Evolutionary conservation across 2,329 filamentous ascomycete species (phyloP).

Genomic region (Dendrostoma leiphaemia): DNA sequence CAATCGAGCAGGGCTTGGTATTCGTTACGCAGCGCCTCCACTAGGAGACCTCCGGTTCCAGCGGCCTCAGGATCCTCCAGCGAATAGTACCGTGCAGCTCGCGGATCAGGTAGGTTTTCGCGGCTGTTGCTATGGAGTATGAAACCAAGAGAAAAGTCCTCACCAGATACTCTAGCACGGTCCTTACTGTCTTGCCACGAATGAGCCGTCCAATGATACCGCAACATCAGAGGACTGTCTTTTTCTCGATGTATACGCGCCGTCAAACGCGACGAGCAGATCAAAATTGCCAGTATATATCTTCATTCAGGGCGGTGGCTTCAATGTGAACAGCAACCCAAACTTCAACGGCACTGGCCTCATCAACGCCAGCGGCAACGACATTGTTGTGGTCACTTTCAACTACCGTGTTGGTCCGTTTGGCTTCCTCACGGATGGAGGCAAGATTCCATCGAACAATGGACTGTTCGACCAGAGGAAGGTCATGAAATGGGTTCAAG

Average conservation of each 20-base stretch:
- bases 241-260: slow-evolving; percentile 63
- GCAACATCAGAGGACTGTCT: slow-evolving; percentile 63
- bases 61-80: slow-evolving; percentile 60
- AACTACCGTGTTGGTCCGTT: slow-evolving; percentile 76
- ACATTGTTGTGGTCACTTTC: slow-evolving; percentile 68
- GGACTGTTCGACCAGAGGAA: slow-evolving; percentile 70
- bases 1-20: slow-evolving; percentile 54
- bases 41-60: slow-evolving; percentile 63
- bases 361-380: slow-evolving; percentile 52
- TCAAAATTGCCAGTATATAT: slow-evolving; percentile 31
- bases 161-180: slow-evolving; percentile 22
- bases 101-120: slow-evolving; percentile 46
- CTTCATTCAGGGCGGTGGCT: slow-evolving; percentile 50
- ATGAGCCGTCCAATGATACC: slow-evolving; percentile 22
- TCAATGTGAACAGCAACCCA: slow-evolving; percentile 40
- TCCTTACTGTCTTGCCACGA: slow-evolving; percentile 31
- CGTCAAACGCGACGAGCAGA: slow-evolving; percentile 44
- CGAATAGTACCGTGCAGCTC: slow-evolving; percentile 41
- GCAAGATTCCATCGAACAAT: slow-evolving; percentile 61
- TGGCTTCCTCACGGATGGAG: slow-evolving; percentile 65
- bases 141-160: too few species aligned
- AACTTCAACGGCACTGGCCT: slow-evolving; percentile 59
- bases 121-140: slow-evolving; percentile 46
- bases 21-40: slow-evolving; percentile 70
- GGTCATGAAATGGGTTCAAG: slow-evolving; percentile 67